phyloP scores from a whole-genome alignment of 352 stramenopile genomes.

The Phytophthora constricta region DNA sequence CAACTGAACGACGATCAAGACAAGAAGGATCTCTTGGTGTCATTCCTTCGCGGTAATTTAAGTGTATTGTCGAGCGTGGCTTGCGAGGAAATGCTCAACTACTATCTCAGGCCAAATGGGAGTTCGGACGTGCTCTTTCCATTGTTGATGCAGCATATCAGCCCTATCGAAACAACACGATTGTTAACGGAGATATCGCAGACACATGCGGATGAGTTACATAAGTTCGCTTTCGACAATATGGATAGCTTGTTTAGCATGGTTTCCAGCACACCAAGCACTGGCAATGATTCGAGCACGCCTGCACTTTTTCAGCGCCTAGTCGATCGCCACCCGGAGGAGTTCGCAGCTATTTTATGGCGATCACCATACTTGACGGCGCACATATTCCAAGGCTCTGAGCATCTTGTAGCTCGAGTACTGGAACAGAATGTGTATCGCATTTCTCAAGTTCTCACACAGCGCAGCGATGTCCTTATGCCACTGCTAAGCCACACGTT shows the following conservation, averaged over 20 bases:
- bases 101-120: slow-evolving; percentile 38
- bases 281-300: slow-evolving; percentile 5
- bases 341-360: slow-evolving; percentile 68
- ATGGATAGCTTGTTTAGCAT: slow-evolving; percentile 53
- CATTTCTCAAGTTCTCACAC: slow-evolving; percentile 64
- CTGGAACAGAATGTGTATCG: slow-evolving; percentile 79
- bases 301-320: slow-evolving; percentile 58
- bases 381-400: slow-evolving; percentile 74
- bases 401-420: slow-evolving; percentile 64
- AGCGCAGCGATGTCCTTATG: slow-evolving; percentile 59
- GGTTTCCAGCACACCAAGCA: too few relatives aligned
- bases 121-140: slow-evolving; percentile 38
- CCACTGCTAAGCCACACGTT: slow-evolving; percentile 64
- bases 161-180: slow-evolving; percentile 19
- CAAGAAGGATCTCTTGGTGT: slow-evolving; percentile 46
- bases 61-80: slow-evolving; percentile 33
- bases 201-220: slow-evolving; percentile 40
- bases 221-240: slow-evolving; percentile 56
- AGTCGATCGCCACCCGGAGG: slow-evolving; percentile 59
- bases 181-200: slow-evolving; percentile 42
- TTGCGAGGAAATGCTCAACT: slow-evolving; percentile 41
- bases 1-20: slow-evolving; percentile 40
- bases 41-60: slow-evolving; percentile 46
- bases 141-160: slow-evolving; percentile 44
- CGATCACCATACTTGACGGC: slow-evolving; percentile 65